Evolutionary conservation across 2,329 filamentous ascomycete genomes (phyloP).

Genomic region (Boeremia lycopersici): DNA sequence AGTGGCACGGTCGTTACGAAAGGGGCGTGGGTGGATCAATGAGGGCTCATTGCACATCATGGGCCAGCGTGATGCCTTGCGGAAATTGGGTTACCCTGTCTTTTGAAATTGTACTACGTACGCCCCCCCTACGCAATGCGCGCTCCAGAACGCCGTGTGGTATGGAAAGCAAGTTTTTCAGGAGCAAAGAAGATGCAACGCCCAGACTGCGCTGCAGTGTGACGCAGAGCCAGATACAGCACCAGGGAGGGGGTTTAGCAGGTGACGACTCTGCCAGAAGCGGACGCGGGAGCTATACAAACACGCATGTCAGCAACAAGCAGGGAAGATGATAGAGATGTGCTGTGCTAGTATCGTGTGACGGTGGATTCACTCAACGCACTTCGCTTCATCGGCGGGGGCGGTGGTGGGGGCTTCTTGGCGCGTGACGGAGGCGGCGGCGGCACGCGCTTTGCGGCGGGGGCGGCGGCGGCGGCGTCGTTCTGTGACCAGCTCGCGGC

Average conservation of each 20-base stretch:
- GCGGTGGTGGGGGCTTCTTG: constrained; percentile 70
- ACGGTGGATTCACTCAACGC: constrained; percentile 51
- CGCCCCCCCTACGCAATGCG: constrained; percentile 5
- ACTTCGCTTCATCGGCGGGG: constrained; percentile 67
- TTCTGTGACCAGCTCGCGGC: constrained; percentile 57
- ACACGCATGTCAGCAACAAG: constrained; percentile 22
- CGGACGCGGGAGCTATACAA: constrained; percentile 23
- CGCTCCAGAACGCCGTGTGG: constrained; percentile 13
- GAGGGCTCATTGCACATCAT: neutral
- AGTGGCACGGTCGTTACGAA: neutral
- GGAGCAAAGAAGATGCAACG: constrained; percentile 15
- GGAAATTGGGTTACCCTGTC: neutral
- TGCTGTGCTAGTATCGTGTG: constrained; percentile 40
- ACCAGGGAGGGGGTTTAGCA: constrained; percentile 9
- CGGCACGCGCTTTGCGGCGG: constrained; percentile 56
- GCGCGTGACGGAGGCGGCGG: constrained; percentile 64
- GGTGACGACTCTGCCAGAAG: constrained; percentile 20
- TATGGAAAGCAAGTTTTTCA: constrained; percentile 1
- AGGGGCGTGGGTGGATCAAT: neutral
- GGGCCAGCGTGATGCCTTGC: neutral
- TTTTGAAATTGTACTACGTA: constrained; percentile 3
- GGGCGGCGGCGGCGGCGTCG: constrained; percentile 25
- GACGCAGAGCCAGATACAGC: neutral
- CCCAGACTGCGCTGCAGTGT: constrained; percentile 33
- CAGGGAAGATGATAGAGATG: constrained; percentile 10